Conservation (phyloP, 2,329 filamentous ascomycete genomes). For the Clarireedia hainanense region DNA sequence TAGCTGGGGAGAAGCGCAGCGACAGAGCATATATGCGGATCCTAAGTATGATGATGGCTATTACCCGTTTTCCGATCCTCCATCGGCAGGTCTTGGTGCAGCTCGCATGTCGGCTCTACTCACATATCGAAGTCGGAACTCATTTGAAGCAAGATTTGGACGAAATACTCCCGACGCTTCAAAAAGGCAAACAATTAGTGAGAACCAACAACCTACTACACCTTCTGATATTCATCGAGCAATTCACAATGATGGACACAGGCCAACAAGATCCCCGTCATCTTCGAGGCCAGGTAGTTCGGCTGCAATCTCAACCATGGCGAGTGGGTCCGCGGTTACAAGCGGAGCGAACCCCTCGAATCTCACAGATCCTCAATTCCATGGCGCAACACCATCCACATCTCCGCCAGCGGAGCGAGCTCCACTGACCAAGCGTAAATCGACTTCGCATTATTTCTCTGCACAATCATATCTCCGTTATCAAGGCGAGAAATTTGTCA, state of each 20-base stretch:
- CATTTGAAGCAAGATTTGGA: conserved; percentile 91
- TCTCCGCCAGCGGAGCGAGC: conserved; percentile 34
- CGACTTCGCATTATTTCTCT: conserved; percentile 83
- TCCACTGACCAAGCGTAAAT: conserved; percentile 26
- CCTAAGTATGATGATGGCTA: conserved; percentile 98
- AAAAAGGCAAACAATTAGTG: conserved; percentile 75
- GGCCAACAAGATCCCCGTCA: conserved; percentile 44
- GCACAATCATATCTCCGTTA: conserved; percentile 96
- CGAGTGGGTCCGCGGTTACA: conserved; percentile 13
- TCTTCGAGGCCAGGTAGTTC: conserved; percentile 37
- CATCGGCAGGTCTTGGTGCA: conserved; percentile 77
- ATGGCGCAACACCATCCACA: conserved; percentile 48
- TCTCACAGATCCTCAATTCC: conserved; percentile 61
- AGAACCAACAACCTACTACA: conserved; percentile 49
- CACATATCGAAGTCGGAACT: conserved; percentile 94
- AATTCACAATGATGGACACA: conserved; percentile 78
- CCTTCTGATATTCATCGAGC: conserved; percentile 60
- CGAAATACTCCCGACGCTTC: conserved; percentile 84
- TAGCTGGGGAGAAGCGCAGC: conserved; percentile 82
- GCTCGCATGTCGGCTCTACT: conserved; percentile 94
- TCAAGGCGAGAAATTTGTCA: conserved; percentile 93
- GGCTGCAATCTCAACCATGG: conserved; percentile 11
- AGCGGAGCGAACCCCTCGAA: conserved; percentile 27
- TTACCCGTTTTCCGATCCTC: conserved; percentile 81
- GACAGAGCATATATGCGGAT: conserved; percentile 93